Evolutionary conservation across 192 early-diverging fungal species (phyloP).

Genomic region (Backusella liffmaniae): DNA sequence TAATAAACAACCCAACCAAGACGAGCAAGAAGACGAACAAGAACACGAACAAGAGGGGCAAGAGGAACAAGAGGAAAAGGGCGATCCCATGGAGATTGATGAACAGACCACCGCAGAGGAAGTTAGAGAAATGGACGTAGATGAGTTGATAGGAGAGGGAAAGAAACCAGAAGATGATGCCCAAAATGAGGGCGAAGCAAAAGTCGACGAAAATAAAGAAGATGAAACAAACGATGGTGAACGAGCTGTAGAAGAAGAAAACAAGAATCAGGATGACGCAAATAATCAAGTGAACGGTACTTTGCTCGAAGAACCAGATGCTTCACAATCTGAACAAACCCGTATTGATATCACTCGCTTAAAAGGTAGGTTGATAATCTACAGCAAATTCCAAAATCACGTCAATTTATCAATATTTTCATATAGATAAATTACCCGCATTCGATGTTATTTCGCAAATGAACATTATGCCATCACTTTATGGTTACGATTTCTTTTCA

Average conservation of each 20-base stretch:
- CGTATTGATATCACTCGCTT: conserved; percentile 43
- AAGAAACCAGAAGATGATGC: neutral
- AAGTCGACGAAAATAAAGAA: too few species aligned
- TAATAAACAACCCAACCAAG: neutral
- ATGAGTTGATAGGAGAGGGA: neutral
- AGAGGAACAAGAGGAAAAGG: neutral
- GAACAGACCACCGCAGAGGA: neutral
- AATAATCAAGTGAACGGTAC: neutral
- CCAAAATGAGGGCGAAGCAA: neutral
- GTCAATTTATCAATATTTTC: neutral
- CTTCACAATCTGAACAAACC: neutral
- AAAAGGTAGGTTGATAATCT: conserved; percentile 28
- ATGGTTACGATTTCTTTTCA: conserved; percentile 65
- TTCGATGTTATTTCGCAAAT: neutral
- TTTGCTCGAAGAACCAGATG: neutral
- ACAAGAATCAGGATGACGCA: conserved; percentile 1
- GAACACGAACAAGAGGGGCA: conserved; percentile 6
- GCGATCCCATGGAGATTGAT: conserved; percentile 28
- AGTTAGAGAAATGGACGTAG: neutral
- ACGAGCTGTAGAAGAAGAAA: neutral
- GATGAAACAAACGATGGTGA: neutral
- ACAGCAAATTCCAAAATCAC: neutral
- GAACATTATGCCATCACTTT: conserved; percentile 68
- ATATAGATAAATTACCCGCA: conserved; percentile 17
- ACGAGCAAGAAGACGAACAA: conserved; percentile 1